Percentiles rank a stretch among this genome's conserved stretches.
phyloP scores from a whole-genome alignment of 1,139 yeast species.

The Nakaseomyces glabratus region DNA sequence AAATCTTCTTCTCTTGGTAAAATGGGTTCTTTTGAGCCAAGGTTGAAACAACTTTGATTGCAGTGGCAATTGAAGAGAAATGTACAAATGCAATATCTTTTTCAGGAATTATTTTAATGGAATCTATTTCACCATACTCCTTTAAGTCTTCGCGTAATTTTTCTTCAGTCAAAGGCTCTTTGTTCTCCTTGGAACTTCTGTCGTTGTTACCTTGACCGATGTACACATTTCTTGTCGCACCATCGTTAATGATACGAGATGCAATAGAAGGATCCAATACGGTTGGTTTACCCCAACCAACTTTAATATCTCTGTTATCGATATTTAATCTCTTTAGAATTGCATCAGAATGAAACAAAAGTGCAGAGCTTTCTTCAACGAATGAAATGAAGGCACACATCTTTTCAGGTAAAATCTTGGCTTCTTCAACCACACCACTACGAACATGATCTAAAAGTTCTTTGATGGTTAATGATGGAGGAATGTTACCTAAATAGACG shows the following conservation, averaged over 20 bases:
- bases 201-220: constrained; percentile 43
- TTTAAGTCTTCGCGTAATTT: constrained; percentile 57
- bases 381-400: constrained; percentile 47
- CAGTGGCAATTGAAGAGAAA: constrained; percentile 73
- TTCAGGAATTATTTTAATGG: constrained; percentile 62
- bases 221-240: constrained; percentile 87
- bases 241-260: constrained; percentile 69
- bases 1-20: constrained; percentile 57
- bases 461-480: constrained; percentile 68
- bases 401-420: constrained; percentile 44
- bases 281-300: constrained; percentile 75
- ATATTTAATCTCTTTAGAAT: constrained; percentile 42
- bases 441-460: constrained; percentile 84
- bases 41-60: constrained; percentile 72
- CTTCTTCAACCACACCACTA: constrained; percentile 81
- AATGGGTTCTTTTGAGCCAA: constrained; percentile 47
- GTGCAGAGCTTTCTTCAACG: constrained; percentile 44
- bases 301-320: constrained; percentile 44
- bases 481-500: constrained; percentile 83
- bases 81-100: constrained; percentile 82
- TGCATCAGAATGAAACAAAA: constrained; percentile 53
- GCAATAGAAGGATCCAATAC: constrained; percentile 61
- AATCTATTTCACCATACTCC: constrained; percentile 75
- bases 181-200: constrained; percentile 10
- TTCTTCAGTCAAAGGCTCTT: constrained; percentile 34